A percentile compares a stretch with the other conserved stretches of the same genome.
Evolutionary conservation across 805 yeast genomes (phyloP).

Genomic region (Yarrowia yakushimensis): DNA sequence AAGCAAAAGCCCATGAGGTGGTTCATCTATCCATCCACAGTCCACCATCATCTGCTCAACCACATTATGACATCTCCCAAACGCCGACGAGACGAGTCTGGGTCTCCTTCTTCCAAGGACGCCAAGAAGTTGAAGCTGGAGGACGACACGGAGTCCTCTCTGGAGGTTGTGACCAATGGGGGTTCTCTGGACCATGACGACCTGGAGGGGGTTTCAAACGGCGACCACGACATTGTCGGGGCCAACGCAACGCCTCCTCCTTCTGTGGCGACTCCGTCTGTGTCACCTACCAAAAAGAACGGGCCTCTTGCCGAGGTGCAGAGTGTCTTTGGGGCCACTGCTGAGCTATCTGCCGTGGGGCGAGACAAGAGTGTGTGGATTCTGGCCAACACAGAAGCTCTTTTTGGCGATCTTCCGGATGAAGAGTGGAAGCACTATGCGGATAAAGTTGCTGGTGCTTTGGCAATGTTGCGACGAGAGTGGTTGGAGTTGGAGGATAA

Average conservation of each 20-base stretch:
- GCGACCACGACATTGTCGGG: background rate
- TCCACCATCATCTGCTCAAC: background rate
- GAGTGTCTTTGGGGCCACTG: background rate
- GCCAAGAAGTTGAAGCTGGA: background rate
- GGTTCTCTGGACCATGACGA: no score
- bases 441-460: background rate
- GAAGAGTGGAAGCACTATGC: slow-evolving; percentile 1
- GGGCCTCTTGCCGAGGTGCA: background rate
- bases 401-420: slow-evolving; percentile 19
- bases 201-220: background rate
- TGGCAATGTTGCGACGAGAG: background rate
- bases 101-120: slow-evolving; percentile 1
- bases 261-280: background rate
- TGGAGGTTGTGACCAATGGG: no score
- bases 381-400: background rate
- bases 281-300: background rate
- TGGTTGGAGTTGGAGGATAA: slow-evolving; percentile 18
- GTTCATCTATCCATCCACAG: background rate
- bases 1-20: background rate
- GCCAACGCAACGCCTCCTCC: background rate
- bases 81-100: slow-evolving; percentile 13
- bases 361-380: background rate
- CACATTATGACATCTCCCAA: slow-evolving; percentile 8
- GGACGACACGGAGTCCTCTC: no score
- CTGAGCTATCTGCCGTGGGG: background rate